A percentile compares a stretch with the other conserved stretches of the same genome.
Evolutionary conservation across 164 flowering plant species (phyloP).

Genomic region (Vitis labrusca): DNA sequence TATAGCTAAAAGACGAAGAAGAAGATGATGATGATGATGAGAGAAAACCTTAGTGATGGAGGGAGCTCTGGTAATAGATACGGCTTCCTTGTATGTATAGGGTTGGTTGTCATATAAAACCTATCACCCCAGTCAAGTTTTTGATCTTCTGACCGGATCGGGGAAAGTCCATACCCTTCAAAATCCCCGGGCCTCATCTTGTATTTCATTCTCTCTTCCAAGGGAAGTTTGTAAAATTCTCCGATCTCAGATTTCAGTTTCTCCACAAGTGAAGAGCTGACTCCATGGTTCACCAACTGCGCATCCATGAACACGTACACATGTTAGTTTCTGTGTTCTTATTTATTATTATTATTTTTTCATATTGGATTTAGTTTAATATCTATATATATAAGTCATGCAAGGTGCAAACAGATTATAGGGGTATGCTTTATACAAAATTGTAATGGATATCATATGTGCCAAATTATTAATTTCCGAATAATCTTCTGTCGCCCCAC

Average conservation of each 20-base stretch:
- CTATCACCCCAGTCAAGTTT: constrained; percentile 22
- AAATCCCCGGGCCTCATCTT: constrained; percentile 21
- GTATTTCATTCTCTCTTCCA: constrained; percentile 38
- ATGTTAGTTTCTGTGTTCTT: no score
- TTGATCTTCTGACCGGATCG: constrained; percentile 15
- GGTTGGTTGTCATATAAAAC: constrained; percentile 20
- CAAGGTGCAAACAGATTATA: no score
- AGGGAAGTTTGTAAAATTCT: constrained; percentile 35
- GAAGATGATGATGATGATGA: no score
- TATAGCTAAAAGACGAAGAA: no score
- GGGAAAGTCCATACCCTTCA: constrained; percentile 43
- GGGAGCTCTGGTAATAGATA: constrained; percentile 35
- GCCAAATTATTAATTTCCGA: no score
- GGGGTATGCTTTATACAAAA: no score
- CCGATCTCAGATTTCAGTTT: constrained; percentile 32
- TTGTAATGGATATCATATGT: no score
- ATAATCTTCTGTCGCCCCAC: no score
- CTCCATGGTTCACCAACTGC: constrained; percentile 49
- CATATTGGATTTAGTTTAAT: no score
- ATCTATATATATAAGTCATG: no score
- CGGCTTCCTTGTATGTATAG: constrained; percentile 20
- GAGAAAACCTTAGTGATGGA: constrained; percentile 21
- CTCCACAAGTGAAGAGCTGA: constrained; percentile 24
- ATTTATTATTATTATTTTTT: no score
- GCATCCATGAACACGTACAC: not conserved